These are phyloP conservation scores for Ceratocystis albifundus DNA, from an alignment of 2,329 filamentous ascomycete species.

Conservation along the genomic window DNA sequence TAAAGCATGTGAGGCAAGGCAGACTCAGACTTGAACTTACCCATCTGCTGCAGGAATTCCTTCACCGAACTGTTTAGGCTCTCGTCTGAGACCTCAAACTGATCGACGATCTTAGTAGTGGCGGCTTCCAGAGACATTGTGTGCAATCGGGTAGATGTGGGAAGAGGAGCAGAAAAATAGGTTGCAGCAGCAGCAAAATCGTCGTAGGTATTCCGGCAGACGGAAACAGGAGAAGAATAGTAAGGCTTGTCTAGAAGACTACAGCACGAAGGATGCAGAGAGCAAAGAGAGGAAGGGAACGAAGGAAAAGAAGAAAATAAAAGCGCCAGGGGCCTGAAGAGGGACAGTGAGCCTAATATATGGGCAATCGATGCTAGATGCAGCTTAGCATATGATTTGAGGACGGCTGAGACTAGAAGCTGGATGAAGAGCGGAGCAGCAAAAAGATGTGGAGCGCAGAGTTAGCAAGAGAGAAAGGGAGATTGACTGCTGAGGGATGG, in stretches of 20 bases:
- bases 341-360: conserved; percentile 24
- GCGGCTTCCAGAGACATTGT: conserved; percentile 55
- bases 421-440: conserved; percentile 16
- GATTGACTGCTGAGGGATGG: too few species aligned
- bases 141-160: conserved; percentile 41
- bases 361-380: conserved; percentile 32
- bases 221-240: conserved; percentile 34
- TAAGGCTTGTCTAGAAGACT: neutral
- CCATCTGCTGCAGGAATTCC: conserved; percentile 80
- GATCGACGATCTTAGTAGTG: conserved; percentile 65
- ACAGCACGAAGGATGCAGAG: conserved; percentile 20
- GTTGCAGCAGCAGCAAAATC: conserved; percentile 2
- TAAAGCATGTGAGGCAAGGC: too few species aligned
- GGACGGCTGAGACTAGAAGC: conserved; percentile 28
- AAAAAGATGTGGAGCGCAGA: conserved; percentile 36
- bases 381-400: conserved; percentile 23
- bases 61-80: conserved; percentile 69
- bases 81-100: conserved; percentile 74
- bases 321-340: conserved; percentile 21
- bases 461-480: conserved; percentile 7
- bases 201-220: conserved; percentile 38
- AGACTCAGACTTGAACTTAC: conserved; percentile 31
- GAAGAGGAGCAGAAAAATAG: conserved; percentile 41
- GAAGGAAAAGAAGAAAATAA: conserved; percentile 25
- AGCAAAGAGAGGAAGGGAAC: conserved; percentile 22